phyloP scores from a whole-genome alignment of 176 grass and related monocot genomes.

The Raddia guianensis region DNA sequence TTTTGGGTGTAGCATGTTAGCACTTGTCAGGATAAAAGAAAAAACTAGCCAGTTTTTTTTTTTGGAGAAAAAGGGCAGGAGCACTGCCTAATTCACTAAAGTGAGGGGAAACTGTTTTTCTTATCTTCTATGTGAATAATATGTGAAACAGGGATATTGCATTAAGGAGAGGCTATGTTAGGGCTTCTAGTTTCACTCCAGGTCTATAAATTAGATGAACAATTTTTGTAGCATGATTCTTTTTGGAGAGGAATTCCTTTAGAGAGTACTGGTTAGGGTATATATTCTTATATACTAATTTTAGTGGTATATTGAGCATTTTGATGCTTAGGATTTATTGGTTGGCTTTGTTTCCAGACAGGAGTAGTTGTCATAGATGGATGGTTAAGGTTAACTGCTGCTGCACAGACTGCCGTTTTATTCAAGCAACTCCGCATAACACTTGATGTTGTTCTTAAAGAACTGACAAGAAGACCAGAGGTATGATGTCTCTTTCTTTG shows the following conservation, averaged over 20 bases:
- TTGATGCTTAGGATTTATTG: slow-evolving; percentile 33
- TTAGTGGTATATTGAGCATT: slow-evolving; percentile 1
- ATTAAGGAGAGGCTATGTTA: not conserved
- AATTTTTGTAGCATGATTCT: not conserved
- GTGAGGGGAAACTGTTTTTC: not conserved
- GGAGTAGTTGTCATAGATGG: slow-evolving; percentile 81
- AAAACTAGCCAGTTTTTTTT: not conserved
- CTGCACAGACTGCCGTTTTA: slow-evolving; percentile 85
- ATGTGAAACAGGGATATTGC: slow-evolving; percentile 1
- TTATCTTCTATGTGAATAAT: slow-evolving; percentile 13
- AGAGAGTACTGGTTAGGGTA: not conserved
- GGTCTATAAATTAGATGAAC: slow-evolving; percentile 21
- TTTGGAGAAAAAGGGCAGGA: too few species aligned
- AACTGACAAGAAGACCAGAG: slow-evolving; percentile 84
- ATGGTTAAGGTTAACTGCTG: slow-evolving; percentile 91
- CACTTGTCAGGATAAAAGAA: slow-evolving; percentile 29
- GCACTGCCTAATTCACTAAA: too few species aligned
- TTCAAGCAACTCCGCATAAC: slow-evolving; percentile 87
- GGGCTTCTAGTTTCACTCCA: slow-evolving; percentile 6
- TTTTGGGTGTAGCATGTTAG: slow-evolving; percentile 28
- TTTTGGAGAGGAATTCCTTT: slow-evolving; percentile 2
- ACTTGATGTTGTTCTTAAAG: slow-evolving; percentile 88
- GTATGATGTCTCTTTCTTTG: slow-evolving; percentile 46
- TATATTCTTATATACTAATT: not conserved
- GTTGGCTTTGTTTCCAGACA: slow-evolving; percentile 50